These are phyloP conservation scores for Botrytis paeoniae DNA, from an alignment of 2,329 filamentous ascomycete genomes.

Conservation along the genomic window DNA sequence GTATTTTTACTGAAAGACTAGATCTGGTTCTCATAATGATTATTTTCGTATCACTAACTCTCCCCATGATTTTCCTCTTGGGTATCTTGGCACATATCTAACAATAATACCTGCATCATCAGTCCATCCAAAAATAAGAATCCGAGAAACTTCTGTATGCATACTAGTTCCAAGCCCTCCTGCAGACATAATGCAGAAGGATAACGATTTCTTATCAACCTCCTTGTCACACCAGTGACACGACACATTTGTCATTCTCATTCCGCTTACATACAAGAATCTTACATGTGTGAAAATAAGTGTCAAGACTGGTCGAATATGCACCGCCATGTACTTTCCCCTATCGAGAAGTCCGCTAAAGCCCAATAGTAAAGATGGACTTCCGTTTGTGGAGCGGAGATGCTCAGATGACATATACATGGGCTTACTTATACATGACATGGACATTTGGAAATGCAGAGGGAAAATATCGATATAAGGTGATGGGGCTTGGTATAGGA, in stretches of 20 bases:
- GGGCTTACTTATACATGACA: background rate
- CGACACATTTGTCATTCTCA: background rate
- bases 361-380: too few relatives aligned
- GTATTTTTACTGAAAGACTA: background rate
- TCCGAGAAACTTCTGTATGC: constrained; percentile 1
- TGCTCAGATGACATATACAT: background rate
- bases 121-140: background rate
- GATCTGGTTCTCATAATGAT: background rate
- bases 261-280: background rate
- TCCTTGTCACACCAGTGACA: background rate
- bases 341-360: background rate
- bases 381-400: background rate
- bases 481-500: background rate
- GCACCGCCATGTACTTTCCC: background rate
- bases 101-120: background rate
- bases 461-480: background rate
- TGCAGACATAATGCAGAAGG: background rate
- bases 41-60: background rate
- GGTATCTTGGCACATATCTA: background rate
- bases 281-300: background rate
- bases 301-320: background rate
- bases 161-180: background rate
- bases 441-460: background rate
- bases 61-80: background rate
- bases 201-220: constrained; percentile 1